Evolutionary conservation across 208 protist species (phyloP), one percentile per base, ranked within the genome.

Genomic region (Acanthamoeba polyphaga): DNA sequence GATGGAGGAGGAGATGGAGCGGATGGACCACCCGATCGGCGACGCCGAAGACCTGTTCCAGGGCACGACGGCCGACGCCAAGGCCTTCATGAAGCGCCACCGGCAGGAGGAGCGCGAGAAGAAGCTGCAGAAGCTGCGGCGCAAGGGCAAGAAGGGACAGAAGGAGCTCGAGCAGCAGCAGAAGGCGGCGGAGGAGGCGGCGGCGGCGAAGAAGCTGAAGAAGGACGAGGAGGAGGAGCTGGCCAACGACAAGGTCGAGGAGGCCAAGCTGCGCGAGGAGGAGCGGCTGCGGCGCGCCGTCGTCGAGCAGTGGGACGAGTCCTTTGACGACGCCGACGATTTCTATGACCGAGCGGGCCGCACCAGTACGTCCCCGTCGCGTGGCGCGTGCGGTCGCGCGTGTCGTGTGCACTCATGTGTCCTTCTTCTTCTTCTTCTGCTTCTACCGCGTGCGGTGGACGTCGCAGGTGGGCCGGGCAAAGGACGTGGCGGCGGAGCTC

Each of bases 61-160:
- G 51, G 84, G 84, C 58, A 91, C 55, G 17, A 91, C 84, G n/a
- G 84, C 55, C 22, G 84, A 91, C 32, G 84, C 84, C 51, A 91
- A 91, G 60, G 84, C 58, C 12, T 72, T 91, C 60, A 91, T 91
- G 84, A 72, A 72, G 60, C 15, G 43, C 8, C 84, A 91, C 43
- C 60, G 58, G 32, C 60, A 91, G 32, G 55, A 72, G 19, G 60
- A 91, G 24, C 51, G 51, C 32, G 84, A 64, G 84, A 66, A 46
- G n/a, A 64, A 91, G 84, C 84, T 72, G 29, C 32, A 72, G 58
- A 91, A 88, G 29, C 22, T 66, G 53, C 43, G 68, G 1, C 68
- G 68, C n/a, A 76, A 70, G 43, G 84, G 58, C 27, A 46, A 66
- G 2, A 64, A 53, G 17, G 29, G 22, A 0, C 10, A 70, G 84